Base-by-base conservation (phyloP, 768 basidiomycete species). In the Kwoniella newhampshirensis region DNA sequence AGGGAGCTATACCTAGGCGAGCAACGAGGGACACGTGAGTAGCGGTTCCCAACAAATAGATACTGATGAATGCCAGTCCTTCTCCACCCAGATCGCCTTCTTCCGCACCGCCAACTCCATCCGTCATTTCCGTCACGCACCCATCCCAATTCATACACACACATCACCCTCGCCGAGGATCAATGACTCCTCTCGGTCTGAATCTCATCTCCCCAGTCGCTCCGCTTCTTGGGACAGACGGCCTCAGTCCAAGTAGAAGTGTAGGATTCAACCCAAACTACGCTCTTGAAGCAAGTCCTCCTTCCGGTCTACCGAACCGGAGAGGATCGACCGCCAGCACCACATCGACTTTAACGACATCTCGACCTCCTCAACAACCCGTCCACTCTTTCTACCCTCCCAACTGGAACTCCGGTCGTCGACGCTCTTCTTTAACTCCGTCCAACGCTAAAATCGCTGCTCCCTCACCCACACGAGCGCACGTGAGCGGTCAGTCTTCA, bases 81-180 rank as follows among this genome's bases (percentile, higher is more conserved):
- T 51, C 51, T 3, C 47, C 49, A n/a, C 55, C 54, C 13, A 46
- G 52, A 51, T 56, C 66, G 20, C 66, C 71, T 12, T 70, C 71
- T 20, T 73, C 71, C 15, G 71, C 71, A 8, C 71, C 71, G 1
- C 57, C 71, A 4, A 66, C 62, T 18, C 68, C 71, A 1, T 68
- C 68, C 7, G 64, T 63, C 25, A 59, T 59, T 13, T 47, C 66
- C 20, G 56, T 64, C 23, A 66, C 68, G 1, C 71, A 73, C 60
- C 75, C 75, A 1, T 66, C 75, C 13, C 54, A 60, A 50, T 76
- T 62, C 59, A 76, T 76, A 23, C 75, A 76, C 45, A 76, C 75
- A n/a, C 73, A 76, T 51, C 73, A 73, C 51, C 75, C 75, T n/a
- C 66, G 73, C 26, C 66, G 75, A 4, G 65, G 64, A 7, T 73